Evolutionary conservation across 495 filamentous ascomycete species (phyloP).

Genomic region (Penicillium tannophilum): DNA sequence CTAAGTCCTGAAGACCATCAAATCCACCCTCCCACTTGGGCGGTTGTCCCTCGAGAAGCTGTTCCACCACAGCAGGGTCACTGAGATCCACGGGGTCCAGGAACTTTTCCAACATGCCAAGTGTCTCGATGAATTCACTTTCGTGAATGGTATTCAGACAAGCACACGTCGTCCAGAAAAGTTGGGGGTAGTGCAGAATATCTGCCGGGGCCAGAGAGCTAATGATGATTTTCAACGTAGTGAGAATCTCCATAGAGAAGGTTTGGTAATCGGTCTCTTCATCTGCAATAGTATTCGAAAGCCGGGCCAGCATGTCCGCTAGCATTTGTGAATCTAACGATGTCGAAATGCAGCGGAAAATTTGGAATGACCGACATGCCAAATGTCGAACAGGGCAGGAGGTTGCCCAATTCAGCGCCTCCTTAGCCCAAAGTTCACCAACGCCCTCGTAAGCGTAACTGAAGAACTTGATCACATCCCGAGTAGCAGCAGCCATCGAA

Average conservation of each 20-base stretch:
- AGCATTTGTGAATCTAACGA: slow-evolving; percentile 91
- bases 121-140: slow-evolving; percentile 86
- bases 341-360: slow-evolving; percentile 90
- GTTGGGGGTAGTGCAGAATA: slow-evolving; percentile 82
- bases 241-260: slow-evolving; percentile 97
- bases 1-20: slow-evolving; percentile 79
- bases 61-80: slow-evolving; percentile 63
- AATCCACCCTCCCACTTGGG: slow-evolving; percentile 88
- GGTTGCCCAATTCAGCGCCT: slow-evolving; percentile 92
- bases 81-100: slow-evolving; percentile 81
- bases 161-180: slow-evolving; percentile 97
- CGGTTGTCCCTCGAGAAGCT: slow-evolving; percentile 76
- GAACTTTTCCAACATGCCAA: slow-evolving; percentile 89
- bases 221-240: slow-evolving; percentile 88
- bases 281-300: slow-evolving; percentile 95
- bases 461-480: slow-evolving; percentile 82
- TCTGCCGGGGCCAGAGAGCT: slow-evolving; percentile 76
- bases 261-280: slow-evolving; percentile 89
- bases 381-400: slow-evolving; percentile 95
- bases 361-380: slow-evolving; percentile 94
- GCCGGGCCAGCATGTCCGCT: slow-evolving; percentile 88
- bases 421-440: slow-evolving; percentile 84
- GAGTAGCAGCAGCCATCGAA: slow-evolving; percentile 81
- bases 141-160: slow-evolving; percentile 96
- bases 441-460: slow-evolving; percentile 82